Base-by-base conservation (phyloP, 2,329 filamentous ascomycete genomes). In the Elsinoe batatas region DNA sequence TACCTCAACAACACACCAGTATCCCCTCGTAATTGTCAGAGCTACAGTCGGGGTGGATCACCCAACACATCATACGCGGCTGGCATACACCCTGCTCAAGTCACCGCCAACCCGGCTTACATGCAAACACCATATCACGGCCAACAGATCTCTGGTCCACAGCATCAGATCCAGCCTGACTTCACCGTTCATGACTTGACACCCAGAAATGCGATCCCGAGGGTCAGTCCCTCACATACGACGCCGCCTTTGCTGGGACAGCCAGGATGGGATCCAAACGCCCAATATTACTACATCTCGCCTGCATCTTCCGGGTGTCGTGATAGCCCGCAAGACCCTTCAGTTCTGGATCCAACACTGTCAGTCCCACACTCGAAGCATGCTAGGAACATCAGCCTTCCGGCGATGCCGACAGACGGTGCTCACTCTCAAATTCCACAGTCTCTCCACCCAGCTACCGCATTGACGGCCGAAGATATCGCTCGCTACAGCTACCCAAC, bases 401-500 rank as follows among this genome's bases (percentile, higher is more conserved):
- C 47, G 5, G 17, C 15, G 3, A n/a, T 33, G 15, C 18, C 47
- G 3, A 33, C 47, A 10, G 15, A 8, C 4, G 47, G 33, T n/a
- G n/a, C 35, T 12, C 47, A 20, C 18, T n/a, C 15, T n/a, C 47
- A 36, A 38, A 17, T 11, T 3, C 11, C 18, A 6, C 26, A 51
- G 17, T 22, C 47, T 2, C 47, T 38, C 18, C 47, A 51, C 32
- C 33, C 47, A 15, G 12, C 47, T 3, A 51, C 17, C 15, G 47
- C 18, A 20, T 18, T 51, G 8, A 38, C 17, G 18, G 32, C 47
- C 4, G 47, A 38, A 11, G 47, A 20, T 17, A 36, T 51, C 17
- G 64, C 61, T 46, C 83, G 83, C 61, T 91, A 84, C 71, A 85
- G 84, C 58, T 94, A 88, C 72, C 85, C 89, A n/a, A 87, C 87